Conservation (phyloP, 1,284 basidiomycete genomes). For the Tylopilus sp. region DNA sequence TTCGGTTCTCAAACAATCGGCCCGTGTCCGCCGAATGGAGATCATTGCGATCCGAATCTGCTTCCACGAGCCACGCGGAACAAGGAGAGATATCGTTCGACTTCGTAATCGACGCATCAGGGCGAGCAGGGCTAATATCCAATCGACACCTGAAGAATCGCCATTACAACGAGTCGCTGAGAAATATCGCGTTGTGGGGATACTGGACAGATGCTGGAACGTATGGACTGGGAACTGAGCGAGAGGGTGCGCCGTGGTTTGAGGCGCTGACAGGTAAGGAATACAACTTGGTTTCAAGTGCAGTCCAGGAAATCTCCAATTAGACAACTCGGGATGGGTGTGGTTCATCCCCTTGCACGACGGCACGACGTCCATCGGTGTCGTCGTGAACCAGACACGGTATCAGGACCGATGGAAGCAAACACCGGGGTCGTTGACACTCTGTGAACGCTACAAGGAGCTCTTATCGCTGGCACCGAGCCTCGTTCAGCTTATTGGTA, state of each 20-base stretch:
- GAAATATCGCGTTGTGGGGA: slow-evolving; percentile 82
- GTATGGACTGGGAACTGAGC: slow-evolving; percentile 54
- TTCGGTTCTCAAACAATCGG: slow-evolving; percentile 58
- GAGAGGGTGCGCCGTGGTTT: too few species aligned
- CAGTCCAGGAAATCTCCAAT: neutral
- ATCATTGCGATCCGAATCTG: slow-evolving; percentile 37
- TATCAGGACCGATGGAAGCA: slow-evolving; percentile 54
- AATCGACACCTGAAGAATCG: slow-evolving; percentile 75
- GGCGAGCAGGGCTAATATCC: slow-evolving; percentile 74
- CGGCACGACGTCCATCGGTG: slow-evolving; percentile 74
- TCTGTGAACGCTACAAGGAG: slow-evolving; percentile 36
- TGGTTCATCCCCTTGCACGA: slow-evolving; percentile 84
- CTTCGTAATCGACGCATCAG: slow-evolving; percentile 77
- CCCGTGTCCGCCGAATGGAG: slow-evolving; percentile 65
- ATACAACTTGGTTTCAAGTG: too few species aligned
- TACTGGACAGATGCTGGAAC: slow-evolving; percentile 70
- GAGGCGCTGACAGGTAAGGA: too few species aligned
- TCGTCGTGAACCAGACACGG: slow-evolving; percentile 74
- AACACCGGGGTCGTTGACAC: slow-evolving; percentile 54
- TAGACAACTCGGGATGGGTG: slow-evolving; percentile 81
- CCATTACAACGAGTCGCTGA: slow-evolving; percentile 72
- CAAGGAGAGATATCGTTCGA: slow-evolving; percentile 67
- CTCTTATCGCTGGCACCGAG: slow-evolving; percentile 59
- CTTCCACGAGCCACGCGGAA: slow-evolving; percentile 45
- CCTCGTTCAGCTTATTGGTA: slow-evolving; percentile 59